These are phyloP conservation scores for Trichosporon sp. DNA, from an alignment of 1,284 basidiomycete genomes.

Conservation along the genomic window DNA sequence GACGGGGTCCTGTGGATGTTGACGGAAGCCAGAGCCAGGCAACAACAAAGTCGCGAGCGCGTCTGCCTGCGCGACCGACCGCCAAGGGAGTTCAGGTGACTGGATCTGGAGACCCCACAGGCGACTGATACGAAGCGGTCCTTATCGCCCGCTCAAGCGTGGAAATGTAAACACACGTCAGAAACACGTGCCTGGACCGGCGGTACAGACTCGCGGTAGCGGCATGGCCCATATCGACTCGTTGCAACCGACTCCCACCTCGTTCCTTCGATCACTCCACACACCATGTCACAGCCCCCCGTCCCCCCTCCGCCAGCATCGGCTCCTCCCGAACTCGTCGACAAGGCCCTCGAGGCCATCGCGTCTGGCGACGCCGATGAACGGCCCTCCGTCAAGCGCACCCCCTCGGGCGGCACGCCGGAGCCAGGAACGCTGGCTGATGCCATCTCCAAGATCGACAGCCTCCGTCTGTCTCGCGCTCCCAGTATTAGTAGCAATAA, in stretches of 20 bases:
- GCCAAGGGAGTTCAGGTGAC: background rate
- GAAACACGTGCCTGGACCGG: background rate
- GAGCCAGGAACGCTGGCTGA: conserved; percentile 40
- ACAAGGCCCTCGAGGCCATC: background rate
- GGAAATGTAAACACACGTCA: background rate
- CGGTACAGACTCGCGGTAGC: background rate
- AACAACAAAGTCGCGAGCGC: background rate
- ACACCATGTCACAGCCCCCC: conserved; percentile 33
- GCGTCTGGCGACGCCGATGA: conserved; percentile 15
- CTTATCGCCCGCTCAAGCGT: background rate
- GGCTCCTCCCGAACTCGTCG: background rate
- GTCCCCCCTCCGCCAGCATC: conserved; percentile 10
- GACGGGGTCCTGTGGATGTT: background rate
- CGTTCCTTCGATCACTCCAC: background rate
- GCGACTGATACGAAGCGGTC: background rate
- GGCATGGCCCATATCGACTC: background rate
- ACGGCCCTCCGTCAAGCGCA: conserved; percentile 14
- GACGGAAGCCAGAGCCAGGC: background rate
- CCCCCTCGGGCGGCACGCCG: conserved; percentile 10
- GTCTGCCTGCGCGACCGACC: background rate
- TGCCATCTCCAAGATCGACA: conserved; percentile 44
- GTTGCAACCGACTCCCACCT: background rate
- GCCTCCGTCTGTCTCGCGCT: conserved; percentile 34
- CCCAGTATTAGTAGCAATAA: conserved; percentile 19
- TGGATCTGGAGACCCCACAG: background rate